Evolutionary conservation across 306 rosid genomes (phyloP).

Genomic region (Spatholobus suberectus): DNA sequence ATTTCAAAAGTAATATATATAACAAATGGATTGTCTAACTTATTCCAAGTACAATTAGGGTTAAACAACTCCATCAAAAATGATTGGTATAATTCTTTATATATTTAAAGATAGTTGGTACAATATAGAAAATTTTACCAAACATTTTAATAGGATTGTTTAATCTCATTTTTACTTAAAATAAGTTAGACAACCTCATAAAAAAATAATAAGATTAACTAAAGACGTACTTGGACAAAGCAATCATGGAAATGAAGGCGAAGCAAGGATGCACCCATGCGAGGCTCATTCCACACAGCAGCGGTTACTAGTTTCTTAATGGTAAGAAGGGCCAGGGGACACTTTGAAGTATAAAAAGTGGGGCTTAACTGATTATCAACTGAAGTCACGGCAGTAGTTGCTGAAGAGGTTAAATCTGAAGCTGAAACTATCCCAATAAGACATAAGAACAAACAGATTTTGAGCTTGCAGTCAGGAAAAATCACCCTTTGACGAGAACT

Average conservation of each 20-base stretch:
- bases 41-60: too few species aligned
- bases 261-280: constrained; percentile 71
- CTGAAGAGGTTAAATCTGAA: constrained; percentile 22
- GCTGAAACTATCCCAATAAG: constrained; percentile 44
- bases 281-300: constrained; percentile 51
- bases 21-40: too few species aligned
- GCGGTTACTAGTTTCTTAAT: constrained; percentile 35
- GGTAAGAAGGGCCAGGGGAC: constrained; percentile 52
- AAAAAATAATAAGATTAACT: neutral
- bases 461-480: constrained; percentile 6
- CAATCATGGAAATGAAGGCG: constrained; percentile 78
- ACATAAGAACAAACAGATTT: constrained; percentile 23
- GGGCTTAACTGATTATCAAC: constrained; percentile 12
- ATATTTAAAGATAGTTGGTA: too few species aligned
- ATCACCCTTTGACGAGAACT: constrained; percentile 1
- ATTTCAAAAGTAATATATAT: neutral
- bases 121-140: too few species aligned
- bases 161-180: too few species aligned
- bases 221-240: constrained; percentile 62
- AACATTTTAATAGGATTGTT: too few species aligned
- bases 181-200: too few species aligned
- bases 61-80: too few species aligned
- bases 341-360: constrained; percentile 32
- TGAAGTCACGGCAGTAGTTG: neutral
- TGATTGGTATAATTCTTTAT: too few species aligned